Evolutionary conservation across 2,329 filamentous ascomycete species (phyloP).

Genomic region (Pseudophaeomoniella oleicola): DNA sequence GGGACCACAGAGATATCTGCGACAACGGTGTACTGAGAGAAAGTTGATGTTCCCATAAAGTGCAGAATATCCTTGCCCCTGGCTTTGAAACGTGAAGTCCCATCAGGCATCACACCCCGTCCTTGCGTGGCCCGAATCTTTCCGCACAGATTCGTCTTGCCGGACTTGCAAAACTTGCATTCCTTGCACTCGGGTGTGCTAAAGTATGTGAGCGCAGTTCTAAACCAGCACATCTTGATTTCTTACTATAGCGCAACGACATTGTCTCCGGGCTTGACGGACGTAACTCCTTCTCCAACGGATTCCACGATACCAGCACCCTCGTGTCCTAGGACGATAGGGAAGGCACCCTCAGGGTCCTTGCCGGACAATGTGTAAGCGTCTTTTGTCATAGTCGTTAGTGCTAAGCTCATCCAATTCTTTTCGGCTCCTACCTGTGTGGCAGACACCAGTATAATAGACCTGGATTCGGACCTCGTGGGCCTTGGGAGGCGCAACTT

Average conservation of each 20-base stretch:
- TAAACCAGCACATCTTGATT: not conserved
- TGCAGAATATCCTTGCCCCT: conserved; percentile 91
- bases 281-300: conserved; percentile 86
- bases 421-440: conserved; percentile 69
- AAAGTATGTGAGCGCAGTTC: conserved; percentile 2
- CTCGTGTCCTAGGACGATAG: conserved; percentile 78
- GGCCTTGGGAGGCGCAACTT: conserved; percentile 76
- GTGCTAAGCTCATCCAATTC: too few relatives aligned
- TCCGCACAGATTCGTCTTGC: conserved; percentile 97
- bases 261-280: conserved; percentile 84
- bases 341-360: conserved; percentile 91
- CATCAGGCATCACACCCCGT: conserved; percentile 92
- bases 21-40: conserved; percentile 97
- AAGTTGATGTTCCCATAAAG: conserved; percentile 99
- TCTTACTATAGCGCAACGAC: conserved; percentile 76
- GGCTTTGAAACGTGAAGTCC: conserved; percentile 84
- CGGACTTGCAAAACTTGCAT: conserved; percentile 99
- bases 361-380: conserved; percentile 92
- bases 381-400: conserved; percentile 50
- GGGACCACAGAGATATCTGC: conserved; percentile 97
- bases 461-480: conserved; percentile 95
- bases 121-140: conserved; percentile 98
- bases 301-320: conserved; percentile 87
- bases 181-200: conserved; percentile 94
- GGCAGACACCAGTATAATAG: conserved; percentile 96